phyloP scores from a whole-genome alignment of 257 asterid species.

The Primulina huaijiensis region DNA sequence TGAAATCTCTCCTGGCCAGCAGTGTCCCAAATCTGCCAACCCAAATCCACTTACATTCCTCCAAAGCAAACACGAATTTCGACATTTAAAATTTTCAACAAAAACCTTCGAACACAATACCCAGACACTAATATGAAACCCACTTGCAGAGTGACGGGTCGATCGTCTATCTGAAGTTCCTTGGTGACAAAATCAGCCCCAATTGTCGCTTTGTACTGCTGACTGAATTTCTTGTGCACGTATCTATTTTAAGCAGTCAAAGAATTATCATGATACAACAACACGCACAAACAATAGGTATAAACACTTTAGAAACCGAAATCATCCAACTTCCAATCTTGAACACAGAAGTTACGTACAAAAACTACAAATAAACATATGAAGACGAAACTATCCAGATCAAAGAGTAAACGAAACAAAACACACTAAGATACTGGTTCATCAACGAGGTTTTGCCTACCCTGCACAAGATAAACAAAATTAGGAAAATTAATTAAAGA shows the following conservation, averaged over 20 bases:
- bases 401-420: not conserved
- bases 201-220: conserved; percentile 95
- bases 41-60: conserved; percentile 12
- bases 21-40: conserved; percentile 88
- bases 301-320: not conserved
- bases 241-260: conserved; percentile 56
- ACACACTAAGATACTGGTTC: conserved; percentile 81
- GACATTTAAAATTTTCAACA: not conserved
- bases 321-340: not conserved
- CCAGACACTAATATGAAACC: conserved; percentile 28
- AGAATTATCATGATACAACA: conserved; percentile 24
- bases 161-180: conserved; percentile 89
- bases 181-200: conserved; percentile 99
- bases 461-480: conserved; percentile 41
- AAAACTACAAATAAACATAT: not conserved
- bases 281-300: not conserved
- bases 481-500: conserved; percentile 5
- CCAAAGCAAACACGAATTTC: not conserved
- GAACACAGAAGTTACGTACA: not conserved
- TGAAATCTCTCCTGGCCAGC: conserved; percentile 99
- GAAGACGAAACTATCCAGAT: conserved; percentile 2
- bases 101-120: not conserved
- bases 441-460: conserved; percentile 98
- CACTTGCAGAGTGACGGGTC: conserved; percentile 94
- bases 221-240: conserved; percentile 91